Evolutionary conservation across 1,284 basidiomycete genomes (phyloP).

Genomic region (Naganishia albida): DNA sequence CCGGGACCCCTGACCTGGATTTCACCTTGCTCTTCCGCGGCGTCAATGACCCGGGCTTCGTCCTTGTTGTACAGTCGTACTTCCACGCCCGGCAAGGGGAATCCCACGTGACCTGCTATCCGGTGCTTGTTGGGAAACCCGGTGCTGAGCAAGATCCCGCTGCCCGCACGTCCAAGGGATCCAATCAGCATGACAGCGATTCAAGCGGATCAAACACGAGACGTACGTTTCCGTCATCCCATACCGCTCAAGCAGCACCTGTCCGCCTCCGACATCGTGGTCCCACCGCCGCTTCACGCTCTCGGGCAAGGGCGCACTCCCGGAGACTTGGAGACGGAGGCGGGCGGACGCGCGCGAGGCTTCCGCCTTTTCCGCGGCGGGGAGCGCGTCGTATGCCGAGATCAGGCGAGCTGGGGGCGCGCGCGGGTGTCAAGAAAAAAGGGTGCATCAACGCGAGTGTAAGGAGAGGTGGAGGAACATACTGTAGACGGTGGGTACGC

Average conservation of each 20-base stretch:
- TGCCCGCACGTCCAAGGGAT: background rate
- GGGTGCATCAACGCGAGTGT: background rate
- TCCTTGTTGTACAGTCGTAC: conserved; percentile 46
- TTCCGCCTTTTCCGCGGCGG: conserved; percentile 34
- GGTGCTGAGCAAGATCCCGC: conserved; percentile 46
- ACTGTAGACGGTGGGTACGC: conserved; percentile 45
- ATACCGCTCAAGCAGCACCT: conserved; percentile 48
- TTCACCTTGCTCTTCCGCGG: conserved; percentile 42
- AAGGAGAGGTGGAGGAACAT: background rate
- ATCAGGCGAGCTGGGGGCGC: conserved; percentile 39
- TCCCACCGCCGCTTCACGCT: conserved; percentile 46
- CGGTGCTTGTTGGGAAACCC: conserved; percentile 45
- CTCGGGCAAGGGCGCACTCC: conserved; percentile 48
- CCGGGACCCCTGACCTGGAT: conserved; percentile 45
- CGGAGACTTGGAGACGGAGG: conserved; percentile 48
- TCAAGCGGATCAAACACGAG: too few species aligned
- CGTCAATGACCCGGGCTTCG: conserved; percentile 31
- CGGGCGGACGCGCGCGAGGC: conserved; percentile 42
- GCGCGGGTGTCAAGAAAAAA: too few species aligned
- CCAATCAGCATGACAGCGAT: too few species aligned
- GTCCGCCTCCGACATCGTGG: conserved; percentile 46
- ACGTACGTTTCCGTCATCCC: conserved; percentile 51
- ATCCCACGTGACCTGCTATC: conserved; percentile 47
- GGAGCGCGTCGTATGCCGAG: conserved; percentile 36
- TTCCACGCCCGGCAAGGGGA: conserved; percentile 42